Evolutionary conservation across 2,329 filamentous ascomycete genomes (phyloP).

Genomic region (Microsporum canis): DNA sequence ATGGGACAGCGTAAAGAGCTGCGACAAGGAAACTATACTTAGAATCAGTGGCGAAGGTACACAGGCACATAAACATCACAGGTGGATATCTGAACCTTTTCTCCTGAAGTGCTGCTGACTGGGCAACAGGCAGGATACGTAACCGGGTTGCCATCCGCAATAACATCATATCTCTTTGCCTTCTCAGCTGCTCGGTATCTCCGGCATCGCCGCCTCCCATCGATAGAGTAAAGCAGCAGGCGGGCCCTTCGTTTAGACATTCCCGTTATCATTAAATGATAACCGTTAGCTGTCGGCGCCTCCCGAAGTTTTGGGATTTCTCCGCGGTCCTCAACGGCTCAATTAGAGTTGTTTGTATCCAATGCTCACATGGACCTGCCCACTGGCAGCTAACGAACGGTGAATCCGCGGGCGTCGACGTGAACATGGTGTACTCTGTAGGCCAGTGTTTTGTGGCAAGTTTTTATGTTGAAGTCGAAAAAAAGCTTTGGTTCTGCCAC

Average conservation of each 20-base stretch:
- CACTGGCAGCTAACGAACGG: too few relatives aligned
- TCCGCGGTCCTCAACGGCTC: background rate
- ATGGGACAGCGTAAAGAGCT: too few relatives aligned
- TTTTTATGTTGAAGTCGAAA: background rate
- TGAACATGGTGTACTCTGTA: too few relatives aligned
- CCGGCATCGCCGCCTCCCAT: background rate
- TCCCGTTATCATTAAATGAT: background rate
- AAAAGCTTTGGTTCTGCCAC: background rate
- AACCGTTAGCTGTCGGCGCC: background rate
- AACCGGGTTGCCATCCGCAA: background rate
- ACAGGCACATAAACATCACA: background rate
- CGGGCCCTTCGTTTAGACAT: background rate
- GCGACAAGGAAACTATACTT: background rate
- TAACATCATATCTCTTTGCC: background rate
- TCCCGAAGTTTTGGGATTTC: background rate
- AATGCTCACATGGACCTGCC: too few relatives aligned
- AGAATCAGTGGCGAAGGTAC: background rate
- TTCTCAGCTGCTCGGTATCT: background rate
- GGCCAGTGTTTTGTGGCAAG: too few relatives aligned
- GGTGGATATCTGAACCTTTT: too few relatives aligned
- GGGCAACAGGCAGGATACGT: background rate
- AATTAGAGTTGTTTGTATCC: background rate
- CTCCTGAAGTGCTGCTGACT: background rate
- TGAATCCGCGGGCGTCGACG: background rate
- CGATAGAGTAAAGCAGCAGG: background rate